Evolutionary conservation across 768 basidiomycete species (phyloP).

Genomic region (Boletellus ananiceps): DNA sequence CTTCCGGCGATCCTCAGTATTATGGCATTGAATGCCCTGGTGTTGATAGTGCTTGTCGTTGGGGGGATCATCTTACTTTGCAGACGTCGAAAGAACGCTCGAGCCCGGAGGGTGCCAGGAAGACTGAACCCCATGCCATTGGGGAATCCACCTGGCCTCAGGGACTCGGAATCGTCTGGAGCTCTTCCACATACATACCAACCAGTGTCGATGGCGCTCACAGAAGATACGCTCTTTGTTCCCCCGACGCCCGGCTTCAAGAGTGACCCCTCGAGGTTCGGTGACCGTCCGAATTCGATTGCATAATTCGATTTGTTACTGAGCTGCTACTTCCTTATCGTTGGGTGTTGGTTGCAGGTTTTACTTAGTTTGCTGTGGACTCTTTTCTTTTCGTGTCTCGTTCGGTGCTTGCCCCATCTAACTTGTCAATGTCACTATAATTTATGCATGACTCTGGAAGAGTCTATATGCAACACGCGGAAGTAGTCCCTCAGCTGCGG

Average conservation of each 20-base stretch:
- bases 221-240: conserved; percentile 44
- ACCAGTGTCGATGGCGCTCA: conserved; percentile 57
- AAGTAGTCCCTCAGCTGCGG: conserved; percentile 12
- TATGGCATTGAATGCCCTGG: conserved; percentile 72
- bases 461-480: not conserved
- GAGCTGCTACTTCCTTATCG: not conserved
- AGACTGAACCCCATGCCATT: conserved; percentile 57
- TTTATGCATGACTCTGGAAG: not conserved
- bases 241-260: conserved; percentile 61
- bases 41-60: conserved; percentile 53
- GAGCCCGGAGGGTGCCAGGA: conserved; percentile 37
- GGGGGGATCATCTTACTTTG: conserved; percentile 52
- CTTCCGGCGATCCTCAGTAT: conserved; percentile 73
- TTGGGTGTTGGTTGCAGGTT: conserved; percentile 6
- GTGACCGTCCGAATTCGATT: conserved; percentile 41
- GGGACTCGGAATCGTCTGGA: conserved; percentile 38
- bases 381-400: conserved; percentile 1
- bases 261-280: conserved; percentile 24
- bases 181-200: conserved; percentile 52
- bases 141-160: conserved; percentile 32
- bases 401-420: conserved; percentile 10
- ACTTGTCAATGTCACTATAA: conserved; percentile 1
- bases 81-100: conserved; percentile 40
- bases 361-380: conserved; percentile 2
- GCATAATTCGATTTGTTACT: conserved; percentile 26